Evolutionary conservation across 805 yeast species (phyloP).

Genomic region (Metschnikowia similis): DNA sequence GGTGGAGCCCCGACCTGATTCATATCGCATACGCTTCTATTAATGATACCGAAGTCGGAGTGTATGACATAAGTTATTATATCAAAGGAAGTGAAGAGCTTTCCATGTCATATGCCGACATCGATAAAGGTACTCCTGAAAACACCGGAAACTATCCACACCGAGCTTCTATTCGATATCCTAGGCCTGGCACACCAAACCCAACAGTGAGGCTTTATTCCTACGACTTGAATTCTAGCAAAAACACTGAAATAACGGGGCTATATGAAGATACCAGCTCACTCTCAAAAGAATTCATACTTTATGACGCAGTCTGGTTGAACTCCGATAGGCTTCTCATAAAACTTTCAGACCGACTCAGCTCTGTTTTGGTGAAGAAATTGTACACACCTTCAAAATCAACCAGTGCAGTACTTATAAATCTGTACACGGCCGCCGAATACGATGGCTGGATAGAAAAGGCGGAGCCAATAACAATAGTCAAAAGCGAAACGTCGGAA

Average conservation of each 20-base stretch:
- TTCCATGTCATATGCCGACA: constrained; percentile 9
- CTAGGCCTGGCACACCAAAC: constrained; percentile 66
- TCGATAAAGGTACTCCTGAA: constrained; percentile 5
- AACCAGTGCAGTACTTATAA: constrained; percentile 1
- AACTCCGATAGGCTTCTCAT: constrained; percentile 14
- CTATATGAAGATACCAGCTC: constrained; percentile 3
- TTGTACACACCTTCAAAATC: constrained; percentile 11
- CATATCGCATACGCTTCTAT: constrained; percentile 51
- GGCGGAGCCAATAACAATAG: constrained; percentile 11
- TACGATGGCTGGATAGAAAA: constrained; percentile 25
- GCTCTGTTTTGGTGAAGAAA: constrained; percentile 15
- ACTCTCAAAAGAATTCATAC: constrained; percentile 15
- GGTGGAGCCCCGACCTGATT: constrained; percentile 71
- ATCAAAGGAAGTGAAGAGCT: constrained; percentile 27
- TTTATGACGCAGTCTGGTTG: constrained; percentile 23
- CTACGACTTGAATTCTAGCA: constrained; percentile 27
- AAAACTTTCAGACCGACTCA: constrained; percentile 21
- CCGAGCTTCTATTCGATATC: constrained; percentile 50
- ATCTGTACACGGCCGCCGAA: constrained; percentile 8
- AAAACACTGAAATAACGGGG: constrained; percentile 17
- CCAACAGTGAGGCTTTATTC: constrained; percentile 50
- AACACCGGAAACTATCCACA: constrained; percentile 45
- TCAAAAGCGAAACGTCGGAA: constrained; percentile 6
- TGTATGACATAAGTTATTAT: constrained; percentile 49
- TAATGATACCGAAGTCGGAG: constrained; percentile 57